phyloP scores from a whole-genome alignment of 257 asterid species.

The Forsythia viridissima region DNA sequence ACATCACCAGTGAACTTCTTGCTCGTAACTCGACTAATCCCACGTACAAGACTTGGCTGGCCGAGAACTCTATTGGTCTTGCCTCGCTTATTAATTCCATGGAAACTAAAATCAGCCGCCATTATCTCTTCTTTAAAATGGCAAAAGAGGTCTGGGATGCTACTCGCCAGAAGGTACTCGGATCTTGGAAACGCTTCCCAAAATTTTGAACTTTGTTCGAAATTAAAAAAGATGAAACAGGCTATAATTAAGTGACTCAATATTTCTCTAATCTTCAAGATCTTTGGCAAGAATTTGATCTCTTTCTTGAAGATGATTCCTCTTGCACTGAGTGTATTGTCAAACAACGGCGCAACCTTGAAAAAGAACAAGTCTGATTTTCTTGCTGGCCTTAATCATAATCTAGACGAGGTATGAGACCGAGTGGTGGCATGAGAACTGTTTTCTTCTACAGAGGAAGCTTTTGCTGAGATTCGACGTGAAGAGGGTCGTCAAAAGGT shows the following conservation, averaged over 20 bases:
- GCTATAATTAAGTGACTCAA: neutral
- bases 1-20: neutral
- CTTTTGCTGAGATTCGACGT: neutral
- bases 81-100: constrained; percentile 3
- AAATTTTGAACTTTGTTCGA: neutral
- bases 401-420: neutral
- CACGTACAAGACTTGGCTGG: neutral
- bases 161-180: neutral
- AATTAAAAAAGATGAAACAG: neutral
- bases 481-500: neutral
- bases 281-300: neutral
- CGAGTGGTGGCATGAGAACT: neutral
- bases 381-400: neutral
- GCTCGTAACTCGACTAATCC: neutral
- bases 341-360: neutral
- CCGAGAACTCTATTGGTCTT: neutral
- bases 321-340: neutral
- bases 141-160: constrained; percentile 9
- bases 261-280: neutral
- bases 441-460: neutral
- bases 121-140: neutral
- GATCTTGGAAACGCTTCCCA: neutral
- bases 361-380: neutral
- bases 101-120: neutral
- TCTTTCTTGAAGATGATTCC: neutral